A percentile compares a stretch with the other conserved stretches of the same genome.
Evolutionary conservation across 495 filamentous ascomycete genomes (phyloP).

Genomic region (Lentithecium fluviatile): DNA sequence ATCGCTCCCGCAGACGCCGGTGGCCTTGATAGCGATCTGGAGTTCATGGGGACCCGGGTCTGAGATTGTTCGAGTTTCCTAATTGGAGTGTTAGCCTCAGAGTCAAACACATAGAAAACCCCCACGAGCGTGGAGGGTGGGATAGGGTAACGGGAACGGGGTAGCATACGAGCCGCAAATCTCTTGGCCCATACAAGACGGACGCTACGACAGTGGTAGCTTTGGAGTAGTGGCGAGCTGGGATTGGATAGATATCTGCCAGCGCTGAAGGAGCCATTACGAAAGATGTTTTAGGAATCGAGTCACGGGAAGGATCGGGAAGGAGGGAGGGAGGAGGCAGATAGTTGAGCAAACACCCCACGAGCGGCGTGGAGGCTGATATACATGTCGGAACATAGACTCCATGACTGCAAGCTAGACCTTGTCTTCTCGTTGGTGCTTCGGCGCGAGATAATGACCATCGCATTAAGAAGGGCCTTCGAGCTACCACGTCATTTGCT

Average conservation of each 20-base stretch:
- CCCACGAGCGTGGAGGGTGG: constrained; percentile 31
- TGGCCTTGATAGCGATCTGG: constrained; percentile 40
- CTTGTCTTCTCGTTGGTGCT: constrained; percentile 29
- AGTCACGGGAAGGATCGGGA: constrained; percentile 12
- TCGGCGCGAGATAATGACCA: constrained; percentile 36
- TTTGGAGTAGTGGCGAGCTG: constrained; percentile 35
- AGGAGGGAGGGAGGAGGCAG: constrained; percentile 21
- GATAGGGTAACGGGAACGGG: constrained; percentile 26
- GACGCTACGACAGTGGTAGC: constrained; percentile 36
- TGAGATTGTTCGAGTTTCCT: constrained; percentile 39
- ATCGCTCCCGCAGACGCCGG: constrained; percentile 41
- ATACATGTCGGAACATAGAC: constrained; percentile 26
- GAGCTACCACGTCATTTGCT: constrained; percentile 38
- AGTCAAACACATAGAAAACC: constrained; percentile 18
- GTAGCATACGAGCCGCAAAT: constrained; percentile 39
- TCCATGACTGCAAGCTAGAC: constrained; percentile 24
- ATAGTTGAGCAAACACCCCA: constrained; percentile 30
- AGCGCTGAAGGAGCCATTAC: constrained; percentile 40
- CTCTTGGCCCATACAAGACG: constrained; percentile 40
- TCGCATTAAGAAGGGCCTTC: constrained; percentile 18
- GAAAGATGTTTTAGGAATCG: constrained; percentile 8
- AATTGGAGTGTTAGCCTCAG: constrained; percentile 28
- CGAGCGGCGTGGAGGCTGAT: constrained; percentile 36
- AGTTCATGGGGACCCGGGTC: constrained; percentile 38
- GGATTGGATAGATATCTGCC: constrained; percentile 39